Percentiles rank a stretch among this genome's conserved stretches.
phyloP scores from a whole-genome alignment of 768 basidiomycete genomes.

The Lentinula aciculospora region DNA sequence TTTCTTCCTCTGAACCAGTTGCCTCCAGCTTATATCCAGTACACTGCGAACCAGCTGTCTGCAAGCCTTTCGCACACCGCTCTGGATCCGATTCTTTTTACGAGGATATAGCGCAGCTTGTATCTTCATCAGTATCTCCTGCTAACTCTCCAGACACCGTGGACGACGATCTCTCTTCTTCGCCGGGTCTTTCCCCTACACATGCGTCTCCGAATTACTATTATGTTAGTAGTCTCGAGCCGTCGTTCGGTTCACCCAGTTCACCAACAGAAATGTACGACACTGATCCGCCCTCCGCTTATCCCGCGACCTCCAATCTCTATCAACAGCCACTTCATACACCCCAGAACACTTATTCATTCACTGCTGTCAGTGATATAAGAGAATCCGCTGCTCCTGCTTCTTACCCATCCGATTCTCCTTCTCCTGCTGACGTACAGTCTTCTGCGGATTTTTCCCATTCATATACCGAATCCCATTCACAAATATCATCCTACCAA shows the following conservation, averaged over 20 bases:
- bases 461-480: conserved; percentile 34
- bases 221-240: conserved; percentile 25
- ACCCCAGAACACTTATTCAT: conserved; percentile 9
- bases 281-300: conserved; percentile 9
- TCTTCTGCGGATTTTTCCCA: conserved; percentile 31
- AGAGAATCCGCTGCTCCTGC: conserved; percentile 17
- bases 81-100: conserved; percentile 13
- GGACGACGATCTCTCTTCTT: conserved; percentile 26
- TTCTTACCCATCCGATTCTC: conserved; percentile 24
- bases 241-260: conserved; percentile 25
- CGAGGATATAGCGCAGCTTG: conserved; percentile 18
- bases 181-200: conserved; percentile 21
- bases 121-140: conserved; percentile 18
- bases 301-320: conserved; percentile 11
- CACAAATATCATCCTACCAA: conserved; percentile 34
- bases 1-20: not conserved
- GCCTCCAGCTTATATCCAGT: not conserved
- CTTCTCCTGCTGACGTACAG: conserved; percentile 34
- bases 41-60: not conserved
- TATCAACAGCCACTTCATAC: conserved; percentile 11
- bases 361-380: conserved; percentile 18
- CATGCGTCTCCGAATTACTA: conserved; percentile 22
- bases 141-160: conserved; percentile 24
- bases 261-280: conserved; percentile 27
- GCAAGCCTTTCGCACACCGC: not conserved